These are phyloP conservation scores for Starmerella scarabaei DNA, from an alignment of 805 yeast genomes.

Conservation along the genomic window DNA sequence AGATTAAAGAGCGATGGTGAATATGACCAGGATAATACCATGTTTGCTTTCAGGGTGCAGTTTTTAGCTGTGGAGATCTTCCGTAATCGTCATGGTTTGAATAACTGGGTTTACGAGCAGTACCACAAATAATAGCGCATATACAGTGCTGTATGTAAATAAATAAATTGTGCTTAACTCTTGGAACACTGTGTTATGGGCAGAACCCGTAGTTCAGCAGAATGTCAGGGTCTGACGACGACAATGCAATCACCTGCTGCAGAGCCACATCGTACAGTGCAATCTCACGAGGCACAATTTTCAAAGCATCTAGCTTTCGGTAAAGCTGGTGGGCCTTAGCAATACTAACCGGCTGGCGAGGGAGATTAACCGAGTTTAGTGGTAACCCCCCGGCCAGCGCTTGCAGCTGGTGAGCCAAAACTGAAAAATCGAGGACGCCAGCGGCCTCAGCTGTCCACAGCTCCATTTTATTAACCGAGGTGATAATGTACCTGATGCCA, in stretches of 20 bases:
- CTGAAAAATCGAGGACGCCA: constrained; percentile 9
- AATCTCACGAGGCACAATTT: constrained; percentile 13
- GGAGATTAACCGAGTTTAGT: background rate
- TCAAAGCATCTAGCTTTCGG: constrained; percentile 5
- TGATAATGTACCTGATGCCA: background rate
- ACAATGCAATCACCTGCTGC: too few relatives aligned
- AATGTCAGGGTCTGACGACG: too few relatives aligned
- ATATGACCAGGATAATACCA: constrained; percentile 71
- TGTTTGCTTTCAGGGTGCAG: constrained; percentile 84
- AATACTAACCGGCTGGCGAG: background rate
- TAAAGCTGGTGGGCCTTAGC: background rate
- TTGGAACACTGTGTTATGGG: background rate
- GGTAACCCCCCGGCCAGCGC: background rate
- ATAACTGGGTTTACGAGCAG: constrained; percentile 59
- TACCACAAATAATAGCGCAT: background rate
- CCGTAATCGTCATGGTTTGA: constrained; percentile 78
- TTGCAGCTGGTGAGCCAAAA: constrained; percentile 5
- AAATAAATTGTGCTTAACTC: background rate
- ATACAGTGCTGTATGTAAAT: background rate
- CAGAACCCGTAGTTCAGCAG: constrained; percentile 14
- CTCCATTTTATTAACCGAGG: constrained; percentile 2
- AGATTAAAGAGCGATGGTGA: constrained; percentile 61
- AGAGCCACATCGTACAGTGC: too few relatives aligned
- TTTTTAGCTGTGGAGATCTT: constrained; percentile 90
- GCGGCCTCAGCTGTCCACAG: constrained; percentile 10